Conservation (phyloP, 257 asterid species). For the Ballota nigra region DNA sequence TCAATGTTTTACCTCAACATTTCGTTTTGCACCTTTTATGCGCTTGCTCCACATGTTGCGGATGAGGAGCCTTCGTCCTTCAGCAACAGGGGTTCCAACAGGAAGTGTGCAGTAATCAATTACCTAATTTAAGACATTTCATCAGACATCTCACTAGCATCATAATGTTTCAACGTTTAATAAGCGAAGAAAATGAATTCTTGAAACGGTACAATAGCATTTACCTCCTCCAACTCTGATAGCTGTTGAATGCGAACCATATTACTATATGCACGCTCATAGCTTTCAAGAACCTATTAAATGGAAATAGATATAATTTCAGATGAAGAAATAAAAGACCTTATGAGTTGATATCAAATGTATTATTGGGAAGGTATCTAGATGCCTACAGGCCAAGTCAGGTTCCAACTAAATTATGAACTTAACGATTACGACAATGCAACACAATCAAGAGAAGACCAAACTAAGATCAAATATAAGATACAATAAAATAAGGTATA, state of each 20-base stretch:
- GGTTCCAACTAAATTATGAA: not conserved
- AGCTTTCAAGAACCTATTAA: conserved; percentile 93
- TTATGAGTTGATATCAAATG: not conserved
- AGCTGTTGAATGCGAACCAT: conserved; percentile 98
- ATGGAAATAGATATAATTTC: conserved; percentile 6
- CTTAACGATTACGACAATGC: not conserved
- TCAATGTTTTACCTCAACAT: conserved; percentile 76
- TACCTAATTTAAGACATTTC: conserved; percentile 51
- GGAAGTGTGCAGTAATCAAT: conserved; percentile 95
- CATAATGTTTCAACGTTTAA: conserved; percentile 11
- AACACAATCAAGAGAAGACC: conserved; percentile 3
- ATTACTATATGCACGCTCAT: conserved; percentile 97
- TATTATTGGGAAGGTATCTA: conserved; percentile 1
- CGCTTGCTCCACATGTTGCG: conserved; percentile 99
- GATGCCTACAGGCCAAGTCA: not conserved
- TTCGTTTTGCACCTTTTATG: conserved; percentile 89
- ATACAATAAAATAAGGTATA: not conserved
- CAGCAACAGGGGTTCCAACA: conserved; percentile 75
- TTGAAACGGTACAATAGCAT: conserved; percentile 13
- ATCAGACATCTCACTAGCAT: conserved; percentile 22
- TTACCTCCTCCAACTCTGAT: conserved; percentile 97
- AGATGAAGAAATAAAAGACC: conserved; percentile 12
- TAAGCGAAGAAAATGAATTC: conserved; percentile 6
- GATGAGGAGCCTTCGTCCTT: conserved; percentile 81
- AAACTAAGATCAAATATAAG: not conserved